Percentiles rank a stretch among this genome's conserved stretches.
Conservation (phyloP, 192 early-diverging fungal genomes). For the Pecoramyces ruminantium region DNA sequence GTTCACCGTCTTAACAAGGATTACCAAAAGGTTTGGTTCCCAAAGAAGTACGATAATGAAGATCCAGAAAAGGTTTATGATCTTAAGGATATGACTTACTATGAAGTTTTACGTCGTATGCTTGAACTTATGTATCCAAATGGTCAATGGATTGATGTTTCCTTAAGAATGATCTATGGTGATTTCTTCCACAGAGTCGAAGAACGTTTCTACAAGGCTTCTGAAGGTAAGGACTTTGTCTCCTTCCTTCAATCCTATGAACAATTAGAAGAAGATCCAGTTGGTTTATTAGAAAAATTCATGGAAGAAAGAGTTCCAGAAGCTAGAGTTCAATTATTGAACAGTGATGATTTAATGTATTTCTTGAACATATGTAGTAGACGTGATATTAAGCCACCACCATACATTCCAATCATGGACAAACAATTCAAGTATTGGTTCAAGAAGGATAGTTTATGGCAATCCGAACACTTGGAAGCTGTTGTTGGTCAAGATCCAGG, state of each 20-base stretch:
- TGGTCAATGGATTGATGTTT: constrained; percentile 59
- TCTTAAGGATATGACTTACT: constrained; percentile 86
- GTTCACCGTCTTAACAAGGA: constrained; percentile 70
- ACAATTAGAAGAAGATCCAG: constrained; percentile 39
- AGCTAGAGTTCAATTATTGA: constrained; percentile 52
- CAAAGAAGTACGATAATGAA: constrained; percentile 32
- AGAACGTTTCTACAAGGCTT: constrained; percentile 58
- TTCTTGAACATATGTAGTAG: constrained; percentile 55
- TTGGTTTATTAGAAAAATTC: constrained; percentile 45
- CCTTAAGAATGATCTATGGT: constrained; percentile 48
- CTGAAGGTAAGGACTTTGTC: constrained; percentile 7
- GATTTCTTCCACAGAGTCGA: constrained; percentile 73
- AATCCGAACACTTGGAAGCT: constrained; percentile 69
- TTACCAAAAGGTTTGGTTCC: constrained; percentile 93
- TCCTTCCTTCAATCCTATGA: constrained; percentile 48
- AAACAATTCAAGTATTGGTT: constrained; percentile 77
- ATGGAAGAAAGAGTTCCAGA: constrained; percentile 43
- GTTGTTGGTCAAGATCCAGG: constrained; percentile 70
- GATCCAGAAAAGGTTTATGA: constrained; percentile 51
- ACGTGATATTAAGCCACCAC: constrained; percentile 72
- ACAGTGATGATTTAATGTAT: constrained; percentile 69
- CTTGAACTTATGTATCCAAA: constrained; percentile 67
- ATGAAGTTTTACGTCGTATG: constrained; percentile 66
- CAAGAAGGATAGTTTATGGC: constrained; percentile 82
- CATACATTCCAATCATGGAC: constrained; percentile 75